Conservation (phyloP, 1,284 basidiomycete genomes). For the Melampsora larici-populina region DNA sequence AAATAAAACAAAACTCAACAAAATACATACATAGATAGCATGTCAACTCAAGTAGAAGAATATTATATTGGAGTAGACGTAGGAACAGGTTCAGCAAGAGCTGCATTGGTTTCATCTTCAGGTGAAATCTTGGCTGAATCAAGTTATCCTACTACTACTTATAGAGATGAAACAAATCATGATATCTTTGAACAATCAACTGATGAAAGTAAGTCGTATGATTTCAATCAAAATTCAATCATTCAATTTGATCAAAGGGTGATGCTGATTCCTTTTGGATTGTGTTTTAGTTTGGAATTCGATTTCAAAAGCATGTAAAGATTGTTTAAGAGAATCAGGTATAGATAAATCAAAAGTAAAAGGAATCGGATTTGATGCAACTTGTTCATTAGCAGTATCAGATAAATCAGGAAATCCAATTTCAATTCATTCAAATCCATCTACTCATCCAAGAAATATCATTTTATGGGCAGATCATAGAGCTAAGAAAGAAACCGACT, state of each 20-base stretch:
- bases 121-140: slow-evolving; percentile 76
- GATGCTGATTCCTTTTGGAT: no score
- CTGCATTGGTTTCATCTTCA: slow-evolving; percentile 70
- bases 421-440: slow-evolving; percentile 67
- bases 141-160: slow-evolving; percentile 75
- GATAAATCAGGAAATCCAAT: slow-evolving; percentile 70
- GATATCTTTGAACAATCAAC: slow-evolving; percentile 89
- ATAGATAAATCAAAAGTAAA: slow-evolving; percentile 68
- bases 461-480: slow-evolving; percentile 77
- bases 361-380: slow-evolving; percentile 93
- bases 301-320: slow-evolving; percentile 68
- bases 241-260: no score
- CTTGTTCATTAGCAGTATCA: slow-evolving; percentile 87
- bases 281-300: slow-evolving; percentile 66
- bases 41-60: not conserved
- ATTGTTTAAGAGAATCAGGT: slow-evolving; percentile 65
- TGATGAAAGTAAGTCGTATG: slow-evolving; percentile 50
- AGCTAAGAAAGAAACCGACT: slow-evolving; percentile 81
- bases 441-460: slow-evolving; percentile 70
- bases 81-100: slow-evolving; percentile 90
- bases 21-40: not conserved
- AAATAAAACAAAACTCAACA: not conserved
- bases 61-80: slow-evolving; percentile 42
- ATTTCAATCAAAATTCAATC: no score
- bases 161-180: slow-evolving; percentile 76